Evolutionary conservation across 768 basidiomycete genomes (phyloP).

Genomic region (Lentinus brumalis): DNA sequence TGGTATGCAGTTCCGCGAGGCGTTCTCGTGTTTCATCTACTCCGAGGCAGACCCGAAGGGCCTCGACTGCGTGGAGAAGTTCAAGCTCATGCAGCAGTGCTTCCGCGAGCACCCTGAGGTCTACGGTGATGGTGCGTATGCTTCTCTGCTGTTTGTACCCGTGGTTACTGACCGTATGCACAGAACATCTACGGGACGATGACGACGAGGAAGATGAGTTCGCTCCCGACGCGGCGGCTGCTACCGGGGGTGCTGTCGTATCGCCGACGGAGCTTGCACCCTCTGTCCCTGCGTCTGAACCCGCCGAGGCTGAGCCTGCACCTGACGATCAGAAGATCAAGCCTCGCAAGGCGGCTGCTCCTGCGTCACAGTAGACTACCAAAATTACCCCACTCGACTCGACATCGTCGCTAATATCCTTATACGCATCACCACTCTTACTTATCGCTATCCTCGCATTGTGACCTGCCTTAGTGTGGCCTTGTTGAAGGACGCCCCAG

Average conservation of each 20-base stretch:
- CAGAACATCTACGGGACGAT: constrained; percentile 73
- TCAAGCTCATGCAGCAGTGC: constrained; percentile 97
- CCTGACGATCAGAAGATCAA: constrained; percentile 7
- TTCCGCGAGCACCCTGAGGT: constrained; percentile 94
- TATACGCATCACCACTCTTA: constrained; percentile 4
- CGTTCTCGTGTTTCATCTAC: constrained; percentile 95
- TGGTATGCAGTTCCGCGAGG: constrained; percentile 88
- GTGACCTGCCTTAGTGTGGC: too few species aligned
- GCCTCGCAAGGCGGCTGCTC: neutral
- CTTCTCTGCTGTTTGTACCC: neutral
- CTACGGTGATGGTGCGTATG: constrained; percentile 84
- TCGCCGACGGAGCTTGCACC: constrained; percentile 3
- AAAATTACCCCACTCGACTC: constrained; percentile 14
- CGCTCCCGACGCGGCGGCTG: neutral
- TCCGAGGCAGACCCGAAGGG: constrained; percentile 97
- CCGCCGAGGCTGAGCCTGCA: neutral
- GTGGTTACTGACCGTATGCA: neutral
- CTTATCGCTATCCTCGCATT: neutral
- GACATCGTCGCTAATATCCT: constrained; percentile 9
- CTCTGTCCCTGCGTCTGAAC: constrained; percentile 1
- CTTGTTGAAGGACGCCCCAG: too few species aligned
- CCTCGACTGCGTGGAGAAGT: constrained; percentile 96
- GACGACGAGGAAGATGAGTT: constrained; percentile 47
- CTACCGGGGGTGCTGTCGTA: constrained; percentile 12
- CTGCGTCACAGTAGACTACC: constrained; percentile 10